A percentile compares a stretch with the other conserved stretches of the same genome.
Conservation (phyloP, 768 basidiomycete genomes). For the Daedaleopsis sinensis region DNA sequence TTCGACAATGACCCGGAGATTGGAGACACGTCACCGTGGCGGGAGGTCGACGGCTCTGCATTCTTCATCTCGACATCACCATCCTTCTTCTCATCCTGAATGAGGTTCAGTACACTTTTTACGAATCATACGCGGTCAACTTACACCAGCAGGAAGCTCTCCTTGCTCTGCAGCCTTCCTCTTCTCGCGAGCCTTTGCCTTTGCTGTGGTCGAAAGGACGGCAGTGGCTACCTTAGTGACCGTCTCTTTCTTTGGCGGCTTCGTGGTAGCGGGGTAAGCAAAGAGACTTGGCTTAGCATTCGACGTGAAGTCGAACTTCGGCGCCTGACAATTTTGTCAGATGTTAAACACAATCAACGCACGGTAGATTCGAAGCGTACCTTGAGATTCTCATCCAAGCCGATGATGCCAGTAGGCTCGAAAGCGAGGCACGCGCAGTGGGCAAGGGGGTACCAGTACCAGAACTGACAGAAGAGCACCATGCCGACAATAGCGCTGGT, state of each 20-base stretch:
- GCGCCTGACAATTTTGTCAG: slow-evolving; percentile 57
- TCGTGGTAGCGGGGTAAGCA: slow-evolving; percentile 85
- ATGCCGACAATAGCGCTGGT: slow-evolving; percentile 97
- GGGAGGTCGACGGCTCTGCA: slow-evolving; percentile 48
- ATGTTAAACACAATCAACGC: background rate
- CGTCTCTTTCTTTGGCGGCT: slow-evolving; percentile 91
- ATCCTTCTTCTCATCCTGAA: slow-evolving; percentile 63
- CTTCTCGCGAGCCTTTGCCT: slow-evolving; percentile 94
- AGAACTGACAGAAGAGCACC: slow-evolving; percentile 97
- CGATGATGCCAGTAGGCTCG: slow-evolving; percentile 94
- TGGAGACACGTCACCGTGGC: slow-evolving; percentile 52
- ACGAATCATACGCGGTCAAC: slow-evolving; percentile 26
- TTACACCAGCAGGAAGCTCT: slow-evolving; percentile 81
- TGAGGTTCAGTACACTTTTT: background rate
- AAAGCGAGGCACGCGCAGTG: slow-evolving; percentile 93
- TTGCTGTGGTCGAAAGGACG: slow-evolving; percentile 95
- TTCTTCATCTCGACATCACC: slow-evolving; percentile 81
- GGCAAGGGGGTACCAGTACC: slow-evolving; percentile 99
- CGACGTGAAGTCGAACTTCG: slow-evolving; percentile 89
- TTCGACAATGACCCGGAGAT: slow-evolving; percentile 56
- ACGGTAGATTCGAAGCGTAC: slow-evolving; percentile 40
- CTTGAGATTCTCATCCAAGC: slow-evolving; percentile 83
- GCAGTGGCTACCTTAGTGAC: slow-evolving; percentile 92
- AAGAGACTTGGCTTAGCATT: slow-evolving; percentile 91
- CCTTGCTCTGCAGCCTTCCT: slow-evolving; percentile 83